Evolutionary conservation across 2,329 filamentous ascomycete genomes (phyloP).

Genomic region (Nemania diffusa): DNA sequence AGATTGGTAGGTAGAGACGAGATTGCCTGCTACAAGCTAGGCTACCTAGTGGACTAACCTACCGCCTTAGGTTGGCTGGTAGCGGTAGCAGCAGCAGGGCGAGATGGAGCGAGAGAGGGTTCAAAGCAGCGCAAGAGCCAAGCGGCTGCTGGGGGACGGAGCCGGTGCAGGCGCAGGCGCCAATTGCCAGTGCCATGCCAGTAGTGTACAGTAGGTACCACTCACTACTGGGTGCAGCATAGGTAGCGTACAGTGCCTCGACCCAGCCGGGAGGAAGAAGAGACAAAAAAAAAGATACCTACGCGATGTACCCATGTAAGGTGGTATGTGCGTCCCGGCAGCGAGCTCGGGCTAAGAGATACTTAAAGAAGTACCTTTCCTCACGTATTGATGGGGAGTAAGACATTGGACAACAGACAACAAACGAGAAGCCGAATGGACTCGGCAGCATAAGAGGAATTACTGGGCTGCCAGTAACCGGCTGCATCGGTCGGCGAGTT

Average conservation of each 20-base stretch:
- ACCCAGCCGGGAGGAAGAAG: conserved; percentile 18
- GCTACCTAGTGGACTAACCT: conserved; percentile 22
- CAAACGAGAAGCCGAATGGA: conserved; percentile 20
- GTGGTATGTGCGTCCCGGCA: conserved; percentile 30
- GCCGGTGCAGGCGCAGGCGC: conserved; percentile 22
- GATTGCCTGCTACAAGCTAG: conserved; percentile 33
- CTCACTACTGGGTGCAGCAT: background rate
- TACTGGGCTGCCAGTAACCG: conserved; percentile 36
- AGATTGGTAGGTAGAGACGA: conserved; percentile 32
- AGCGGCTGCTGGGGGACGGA: conserved; percentile 26
- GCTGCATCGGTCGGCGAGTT: conserved; percentile 18
- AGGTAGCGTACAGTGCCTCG: conserved; percentile 8
- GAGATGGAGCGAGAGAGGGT: conserved; percentile 14
- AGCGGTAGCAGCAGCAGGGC: conserved; percentile 12
- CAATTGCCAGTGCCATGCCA: conserved; percentile 19
- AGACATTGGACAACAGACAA: conserved; percentile 9
- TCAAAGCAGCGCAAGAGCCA: conserved; percentile 21
- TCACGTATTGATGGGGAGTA: background rate
- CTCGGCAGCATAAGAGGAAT: conserved; percentile 16
- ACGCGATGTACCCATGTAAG: conserved; percentile 28
- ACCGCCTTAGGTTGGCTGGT: conserved; percentile 18
- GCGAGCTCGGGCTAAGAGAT: conserved; percentile 23
- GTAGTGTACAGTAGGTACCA: conserved; percentile 15
- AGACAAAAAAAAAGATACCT: conserved; percentile 18
- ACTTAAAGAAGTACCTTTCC: conserved; percentile 28